phyloP scores from a whole-genome alignment of 257 asterid species.

The Penstemon davidsonii region DNA sequence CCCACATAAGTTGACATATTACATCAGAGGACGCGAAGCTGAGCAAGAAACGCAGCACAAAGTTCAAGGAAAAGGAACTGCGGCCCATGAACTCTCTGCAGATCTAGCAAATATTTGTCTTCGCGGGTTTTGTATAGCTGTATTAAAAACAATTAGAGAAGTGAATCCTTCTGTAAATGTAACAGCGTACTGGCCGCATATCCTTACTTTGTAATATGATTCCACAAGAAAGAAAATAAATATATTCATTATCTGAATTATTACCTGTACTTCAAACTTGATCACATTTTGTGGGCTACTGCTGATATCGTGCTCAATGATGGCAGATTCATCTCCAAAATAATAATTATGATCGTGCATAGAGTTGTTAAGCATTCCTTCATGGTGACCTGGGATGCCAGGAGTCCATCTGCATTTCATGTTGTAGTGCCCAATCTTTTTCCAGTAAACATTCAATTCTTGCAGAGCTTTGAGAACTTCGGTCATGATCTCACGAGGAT shows the following conservation, averaged over 20 bases:
- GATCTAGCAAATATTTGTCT: constrained; percentile 87
- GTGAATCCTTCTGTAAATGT: not conserved
- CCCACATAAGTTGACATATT: constrained; percentile 21
- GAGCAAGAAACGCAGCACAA: constrained; percentile 92
- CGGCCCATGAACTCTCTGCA: constrained; percentile 91
- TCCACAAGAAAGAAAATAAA: not conserved
- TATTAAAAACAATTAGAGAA: not conserved
- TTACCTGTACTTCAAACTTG: constrained; percentile 97
- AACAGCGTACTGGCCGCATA: not conserved
- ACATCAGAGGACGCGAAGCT: constrained; percentile 78
- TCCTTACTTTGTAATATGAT: constrained; percentile 1
- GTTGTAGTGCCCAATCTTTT: constrained; percentile 73
- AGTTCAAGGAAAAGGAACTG: constrained; percentile 86
- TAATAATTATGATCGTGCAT: constrained; percentile 47
- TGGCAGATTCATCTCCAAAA: constrained; percentile 58
- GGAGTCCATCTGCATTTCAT: constrained; percentile 80
- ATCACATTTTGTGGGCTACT: constrained; percentile 49
- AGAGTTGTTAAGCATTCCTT: constrained; percentile 41
- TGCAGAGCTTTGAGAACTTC: constrained; percentile 77
- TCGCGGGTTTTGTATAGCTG: constrained; percentile 97
- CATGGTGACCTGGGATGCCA: constrained; percentile 42
- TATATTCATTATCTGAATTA: not conserved
- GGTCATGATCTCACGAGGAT: constrained; percentile 79
- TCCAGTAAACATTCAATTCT: constrained; percentile 76
- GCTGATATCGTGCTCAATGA: constrained; percentile 54